These are phyloP conservation scores for Eutrema japonicum DNA, from an alignment of 345 rosid genomes.

Conservation along the genomic window DNA sequence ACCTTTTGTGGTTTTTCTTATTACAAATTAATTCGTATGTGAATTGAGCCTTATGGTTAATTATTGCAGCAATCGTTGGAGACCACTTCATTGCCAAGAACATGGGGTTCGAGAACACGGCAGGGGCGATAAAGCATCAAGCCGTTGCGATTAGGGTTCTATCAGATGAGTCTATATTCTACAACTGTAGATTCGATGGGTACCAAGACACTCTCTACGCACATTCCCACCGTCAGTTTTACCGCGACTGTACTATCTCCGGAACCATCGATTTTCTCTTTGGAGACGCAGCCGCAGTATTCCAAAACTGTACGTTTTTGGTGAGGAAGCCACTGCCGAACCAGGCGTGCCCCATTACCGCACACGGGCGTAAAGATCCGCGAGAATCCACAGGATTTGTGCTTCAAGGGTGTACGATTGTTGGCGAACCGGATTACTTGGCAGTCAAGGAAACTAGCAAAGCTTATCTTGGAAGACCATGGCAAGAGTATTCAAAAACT, in stretches of 20 bases:
- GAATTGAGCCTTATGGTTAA: neutral
- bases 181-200: slow-evolving; percentile 78
- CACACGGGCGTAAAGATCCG: slow-evolving; percentile 58
- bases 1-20: neutral
- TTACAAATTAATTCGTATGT: neutral
- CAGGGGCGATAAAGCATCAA: slow-evolving; percentile 70
- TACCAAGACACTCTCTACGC: slow-evolving; percentile 75
- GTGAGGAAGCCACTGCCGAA: slow-evolving; percentile 56
- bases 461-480: slow-evolving; percentile 75
- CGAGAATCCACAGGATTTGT: slow-evolving; percentile 56
- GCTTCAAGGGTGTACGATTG: slow-evolving; percentile 74
- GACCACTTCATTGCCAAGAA: slow-evolving; percentile 62
- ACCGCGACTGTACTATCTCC: slow-evolving; percentile 72
- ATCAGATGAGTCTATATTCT: slow-evolving; percentile 63
- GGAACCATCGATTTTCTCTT: slow-evolving; percentile 86
- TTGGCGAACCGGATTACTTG: slow-evolving; percentile 48
- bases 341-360: slow-evolving; percentile 64
- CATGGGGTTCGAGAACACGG: slow-evolving; percentile 76
- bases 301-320: slow-evolving; percentile 70
- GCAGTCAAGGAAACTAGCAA: slow-evolving; percentile 44
- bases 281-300: slow-evolving; percentile 66
- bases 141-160: slow-evolving; percentile 76
- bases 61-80: slow-evolving; percentile 51
- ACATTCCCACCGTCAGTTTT: slow-evolving; percentile 81
- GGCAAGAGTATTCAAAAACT: slow-evolving; percentile 62